A percentile compares a stretch with the other conserved stretches of the same genome.
phyloP scores from a whole-genome alignment of 768 basidiomycete genomes.

The Gloeostereum incarnatum region DNA sequence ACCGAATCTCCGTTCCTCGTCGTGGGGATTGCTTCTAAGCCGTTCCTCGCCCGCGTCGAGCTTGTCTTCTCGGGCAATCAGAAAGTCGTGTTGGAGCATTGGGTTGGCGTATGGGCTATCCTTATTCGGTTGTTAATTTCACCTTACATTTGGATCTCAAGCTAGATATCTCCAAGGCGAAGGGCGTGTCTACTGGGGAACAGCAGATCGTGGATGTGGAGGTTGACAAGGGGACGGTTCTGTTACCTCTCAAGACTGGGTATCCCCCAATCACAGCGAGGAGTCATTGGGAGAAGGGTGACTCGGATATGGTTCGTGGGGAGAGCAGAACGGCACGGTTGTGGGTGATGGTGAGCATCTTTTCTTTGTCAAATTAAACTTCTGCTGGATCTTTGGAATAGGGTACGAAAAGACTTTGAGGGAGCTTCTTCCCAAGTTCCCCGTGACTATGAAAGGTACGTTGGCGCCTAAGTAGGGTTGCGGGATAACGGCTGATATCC shows the following conservation, averaged over 20 bases:
- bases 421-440: slow-evolving; percentile 25
- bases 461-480: neutral
- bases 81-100: slow-evolving; percentile 37
- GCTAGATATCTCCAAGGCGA: slow-evolving; percentile 17
- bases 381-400: too few relatives aligned
- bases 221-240: slow-evolving; percentile 34
- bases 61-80: slow-evolving; percentile 33
- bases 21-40: slow-evolving; percentile 27
- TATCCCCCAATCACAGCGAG: slow-evolving; percentile 23
- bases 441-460: slow-evolving; percentile 32
- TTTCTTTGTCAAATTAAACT: too few relatives aligned
- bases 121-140: neutral
- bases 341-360: too few relatives aligned
- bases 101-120: slow-evolving; percentile 38
- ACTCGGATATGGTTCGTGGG: too few relatives aligned
- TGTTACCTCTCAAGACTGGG: slow-evolving; percentile 22
- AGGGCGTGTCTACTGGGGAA: slow-evolving; percentile 28
- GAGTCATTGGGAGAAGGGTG: slow-evolving; percentile 26
- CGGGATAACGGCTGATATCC: too few relatives aligned
- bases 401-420: slow-evolving; percentile 21
- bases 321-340: too few relatives aligned
- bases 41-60: slow-evolving; percentile 39
- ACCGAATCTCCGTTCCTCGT: slow-evolving; percentile 34
- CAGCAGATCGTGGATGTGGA: slow-evolving; percentile 47
- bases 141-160: slow-evolving; percentile 30